Conservation (phyloP, 768 basidiomycete genomes). For the Trametes cubensis region DNA sequence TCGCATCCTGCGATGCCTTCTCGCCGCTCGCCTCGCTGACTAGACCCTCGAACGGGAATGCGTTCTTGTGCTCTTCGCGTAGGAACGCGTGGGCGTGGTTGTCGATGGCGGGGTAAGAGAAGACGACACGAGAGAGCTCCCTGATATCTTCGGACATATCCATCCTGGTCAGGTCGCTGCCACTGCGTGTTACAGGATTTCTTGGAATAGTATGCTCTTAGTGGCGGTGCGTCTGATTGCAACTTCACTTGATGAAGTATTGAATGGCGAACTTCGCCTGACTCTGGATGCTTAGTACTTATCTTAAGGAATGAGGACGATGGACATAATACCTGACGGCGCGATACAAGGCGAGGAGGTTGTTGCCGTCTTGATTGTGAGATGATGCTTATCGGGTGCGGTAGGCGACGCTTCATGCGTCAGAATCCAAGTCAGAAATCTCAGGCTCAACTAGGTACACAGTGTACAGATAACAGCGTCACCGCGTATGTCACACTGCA, state of each 20-base stretch:
- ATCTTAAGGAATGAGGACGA: background rate
- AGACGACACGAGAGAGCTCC: constrained; percentile 21
- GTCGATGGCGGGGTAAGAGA: constrained; percentile 62
- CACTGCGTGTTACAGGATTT: background rate
- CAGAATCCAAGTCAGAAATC: no score
- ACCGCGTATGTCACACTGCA: no score
- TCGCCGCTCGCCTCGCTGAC: constrained; percentile 64
- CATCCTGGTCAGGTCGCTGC: background rate
- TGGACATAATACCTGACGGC: no score
- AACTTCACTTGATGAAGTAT: no score
- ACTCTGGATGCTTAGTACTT: background rate
- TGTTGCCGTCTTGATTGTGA: background rate
- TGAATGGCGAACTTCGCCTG: no score
- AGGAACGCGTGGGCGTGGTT: constrained; percentile 81
- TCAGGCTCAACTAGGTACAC: no score
- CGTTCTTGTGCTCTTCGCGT: constrained; percentile 43
- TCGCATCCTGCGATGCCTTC: constrained; percentile 51
- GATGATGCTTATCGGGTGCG: background rate
- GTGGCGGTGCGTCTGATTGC: no score
- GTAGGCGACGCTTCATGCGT: no score
- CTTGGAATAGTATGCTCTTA: background rate
- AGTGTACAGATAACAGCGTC: no score
- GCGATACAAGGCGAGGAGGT: no score
- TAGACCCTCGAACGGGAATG: constrained; percentile 62
- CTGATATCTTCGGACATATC: constrained; percentile 19